These are phyloP conservation scores for Penicillium expansum DNA, from an alignment of 2,329 filamentous ascomycete species.

Conservation along the genomic window DNA sequence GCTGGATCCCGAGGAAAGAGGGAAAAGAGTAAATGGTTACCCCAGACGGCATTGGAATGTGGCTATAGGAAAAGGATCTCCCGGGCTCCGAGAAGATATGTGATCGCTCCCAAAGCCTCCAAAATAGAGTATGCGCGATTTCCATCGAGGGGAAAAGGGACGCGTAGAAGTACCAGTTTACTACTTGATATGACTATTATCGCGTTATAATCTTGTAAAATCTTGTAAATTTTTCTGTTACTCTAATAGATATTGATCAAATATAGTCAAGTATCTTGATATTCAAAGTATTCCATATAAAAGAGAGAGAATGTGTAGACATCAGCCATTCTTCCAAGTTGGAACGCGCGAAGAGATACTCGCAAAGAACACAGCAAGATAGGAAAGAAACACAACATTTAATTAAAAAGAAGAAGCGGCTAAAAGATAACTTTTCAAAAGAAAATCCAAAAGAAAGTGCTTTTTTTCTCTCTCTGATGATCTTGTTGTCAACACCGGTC, in stretches of 20 bases:
- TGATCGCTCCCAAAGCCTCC: not conserved
- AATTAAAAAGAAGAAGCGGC: not conserved
- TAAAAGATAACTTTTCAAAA: not conserved
- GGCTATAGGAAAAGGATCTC: not conserved
- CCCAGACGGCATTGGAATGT: slow-evolving; percentile 8
- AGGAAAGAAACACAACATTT: not conserved
- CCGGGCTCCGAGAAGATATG: not conserved
- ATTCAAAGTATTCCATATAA: not conserved
- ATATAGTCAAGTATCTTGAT: not conserved
- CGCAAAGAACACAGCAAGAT: slow-evolving; percentile 4
- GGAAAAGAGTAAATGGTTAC: not conserved
- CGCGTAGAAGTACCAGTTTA: not conserved
- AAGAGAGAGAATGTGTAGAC: not conserved
- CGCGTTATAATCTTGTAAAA: not conserved
- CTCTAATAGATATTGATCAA: not conserved
- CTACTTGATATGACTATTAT: not conserved
- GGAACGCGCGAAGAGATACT: not conserved
- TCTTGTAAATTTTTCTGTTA: not conserved
- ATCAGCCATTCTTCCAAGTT: not conserved
- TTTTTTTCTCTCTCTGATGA: slow-evolving; percentile 33
- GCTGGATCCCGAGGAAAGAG: not conserved
- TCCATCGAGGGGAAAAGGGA: slow-evolving; percentile 3
- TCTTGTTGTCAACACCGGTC: slow-evolving; percentile 43
- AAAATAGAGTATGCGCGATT: slow-evolving; percentile 8
- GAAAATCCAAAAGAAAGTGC: slow-evolving; percentile 17